phyloP scores from a whole-genome alignment of 371 early-diverging fungal species.

The Rhizopus stolonifer region DNA sequence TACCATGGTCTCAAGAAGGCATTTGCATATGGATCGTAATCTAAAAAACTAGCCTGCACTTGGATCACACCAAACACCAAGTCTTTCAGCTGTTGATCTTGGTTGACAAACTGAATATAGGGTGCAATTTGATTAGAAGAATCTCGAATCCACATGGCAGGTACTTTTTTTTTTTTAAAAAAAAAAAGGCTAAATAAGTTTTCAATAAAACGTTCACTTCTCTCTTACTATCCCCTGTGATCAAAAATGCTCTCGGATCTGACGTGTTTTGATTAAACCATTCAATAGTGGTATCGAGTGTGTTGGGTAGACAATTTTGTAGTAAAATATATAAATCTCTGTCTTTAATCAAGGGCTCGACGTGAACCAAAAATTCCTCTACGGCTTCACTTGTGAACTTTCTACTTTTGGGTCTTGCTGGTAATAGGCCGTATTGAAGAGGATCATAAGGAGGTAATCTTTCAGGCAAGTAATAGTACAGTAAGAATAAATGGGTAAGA shows the following conservation, averaged over 20 bases:
- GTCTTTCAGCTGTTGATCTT: slow-evolving; percentile 24
- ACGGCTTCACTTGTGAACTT: slow-evolving; percentile 32
- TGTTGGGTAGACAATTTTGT: slow-evolving; percentile 56
- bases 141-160: slow-evolving; percentile 64
- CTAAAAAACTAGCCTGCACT: slow-evolving; percentile 41
- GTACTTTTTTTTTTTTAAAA: slow-evolving; percentile 15
- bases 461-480: slow-evolving; percentile 7
- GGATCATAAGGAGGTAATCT: slow-evolving; percentile 21
- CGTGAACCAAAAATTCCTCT: slow-evolving; percentile 23
- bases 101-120: slow-evolving; percentile 32
- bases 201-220: background rate
- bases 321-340: slow-evolving; percentile 44
- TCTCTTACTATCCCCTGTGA: slow-evolving; percentile 54
- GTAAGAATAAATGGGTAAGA: slow-evolving; percentile 11
- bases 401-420: slow-evolving; percentile 22
- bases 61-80: slow-evolving; percentile 38
- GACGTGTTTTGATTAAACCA: slow-evolving; percentile 25
- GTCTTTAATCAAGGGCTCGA: slow-evolving; percentile 29
- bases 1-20: slow-evolving; percentile 48
- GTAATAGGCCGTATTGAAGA: slow-evolving; percentile 23
- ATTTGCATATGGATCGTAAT: slow-evolving; percentile 52
- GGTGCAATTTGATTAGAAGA: slow-evolving; percentile 56
- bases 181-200: background rate
- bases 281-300: slow-evolving; percentile 55
- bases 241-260: slow-evolving; percentile 48